A percentile compares a stretch with the other conserved stretches of the same genome.
Conservation (phyloP, 2,329 filamentous ascomycete genomes). For the Orbilia blumenaviensis region DNA sequence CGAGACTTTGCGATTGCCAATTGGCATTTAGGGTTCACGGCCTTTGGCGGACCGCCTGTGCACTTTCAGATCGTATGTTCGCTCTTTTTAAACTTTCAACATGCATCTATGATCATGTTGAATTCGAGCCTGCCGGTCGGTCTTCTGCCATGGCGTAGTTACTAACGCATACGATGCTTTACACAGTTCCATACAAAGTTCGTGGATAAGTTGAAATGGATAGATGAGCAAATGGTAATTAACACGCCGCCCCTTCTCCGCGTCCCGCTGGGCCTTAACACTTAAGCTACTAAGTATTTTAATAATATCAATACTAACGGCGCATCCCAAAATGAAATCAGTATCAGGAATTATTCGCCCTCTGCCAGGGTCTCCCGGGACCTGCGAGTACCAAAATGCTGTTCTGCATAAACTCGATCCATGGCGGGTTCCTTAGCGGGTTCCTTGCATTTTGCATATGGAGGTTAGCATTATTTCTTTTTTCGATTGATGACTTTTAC, state of each 20-base stretch:
- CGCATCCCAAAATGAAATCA: slow-evolving; percentile 59
- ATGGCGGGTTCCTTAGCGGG: slow-evolving; percentile 69
- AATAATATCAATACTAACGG: slow-evolving; percentile 1
- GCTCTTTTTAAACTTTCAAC: neutral
- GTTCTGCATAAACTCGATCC: slow-evolving; percentile 73
- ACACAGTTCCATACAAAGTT: slow-evolving; percentile 67
- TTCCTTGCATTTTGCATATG: slow-evolving; percentile 71
- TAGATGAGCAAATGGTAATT: slow-evolving; percentile 73
- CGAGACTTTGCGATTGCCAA: slow-evolving; percentile 58
- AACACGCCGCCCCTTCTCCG: neutral
- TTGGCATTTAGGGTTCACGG: slow-evolving; percentile 72
- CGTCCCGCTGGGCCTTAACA: neutral
- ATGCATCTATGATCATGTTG: neutral
- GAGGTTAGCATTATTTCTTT: slow-evolving; percentile 63
- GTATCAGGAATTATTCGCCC: slow-evolving; percentile 77
- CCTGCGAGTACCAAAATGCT: slow-evolving; percentile 76
- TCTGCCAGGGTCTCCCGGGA: slow-evolving; percentile 74
- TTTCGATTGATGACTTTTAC: neutral
- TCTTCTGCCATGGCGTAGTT: too few species aligned
- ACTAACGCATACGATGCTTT: too few species aligned
- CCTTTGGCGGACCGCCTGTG: slow-evolving; percentile 74
- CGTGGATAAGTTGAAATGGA: slow-evolving; percentile 65
- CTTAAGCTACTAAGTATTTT: too few species aligned
- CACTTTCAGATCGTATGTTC: slow-evolving; percentile 72
- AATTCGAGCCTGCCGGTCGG: too few species aligned